phyloP scores from a whole-genome alignment of 805 yeast genomes.

The Teunomyces aglyptinius region DNA sequence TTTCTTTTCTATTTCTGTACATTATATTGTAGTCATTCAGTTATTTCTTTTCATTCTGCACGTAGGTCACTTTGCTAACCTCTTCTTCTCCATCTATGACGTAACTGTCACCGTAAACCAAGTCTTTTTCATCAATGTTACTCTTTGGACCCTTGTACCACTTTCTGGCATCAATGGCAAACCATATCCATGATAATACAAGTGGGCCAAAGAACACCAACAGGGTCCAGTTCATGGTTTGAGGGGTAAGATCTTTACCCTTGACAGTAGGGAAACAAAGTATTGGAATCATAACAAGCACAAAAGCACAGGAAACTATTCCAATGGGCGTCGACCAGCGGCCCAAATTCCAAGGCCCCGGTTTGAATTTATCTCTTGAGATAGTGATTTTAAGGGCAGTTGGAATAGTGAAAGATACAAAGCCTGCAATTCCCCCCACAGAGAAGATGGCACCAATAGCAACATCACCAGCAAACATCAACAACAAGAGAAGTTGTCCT shows the following conservation, averaged over 20 bases:
- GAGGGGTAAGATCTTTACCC: slow-evolving; percentile 38
- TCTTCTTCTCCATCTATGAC: slow-evolving; percentile 9
- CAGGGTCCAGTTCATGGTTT: slow-evolving; percentile 56
- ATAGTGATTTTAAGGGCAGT: slow-evolving; percentile 57
- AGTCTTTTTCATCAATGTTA: slow-evolving; percentile 41
- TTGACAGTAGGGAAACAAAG: slow-evolving; percentile 51
- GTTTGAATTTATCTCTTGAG: slow-evolving; percentile 50
- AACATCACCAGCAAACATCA: slow-evolving; percentile 61
- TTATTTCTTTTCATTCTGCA: background rate
- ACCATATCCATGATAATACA: slow-evolving; percentile 52
- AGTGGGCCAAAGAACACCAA: slow-evolving; percentile 62
- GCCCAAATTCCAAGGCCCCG: slow-evolving; percentile 71
- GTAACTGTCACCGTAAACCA: slow-evolving; percentile 22
- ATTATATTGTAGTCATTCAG: no score
- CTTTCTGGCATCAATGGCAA: slow-evolving; percentile 50
- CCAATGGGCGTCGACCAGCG: slow-evolving; percentile 49
- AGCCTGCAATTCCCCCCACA: slow-evolving; percentile 68
- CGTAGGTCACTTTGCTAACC: background rate
- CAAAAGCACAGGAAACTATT: slow-evolving; percentile 47
- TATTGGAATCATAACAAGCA: slow-evolving; percentile 55
- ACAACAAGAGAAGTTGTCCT: slow-evolving; percentile 54
- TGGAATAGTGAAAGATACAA: slow-evolving; percentile 66
- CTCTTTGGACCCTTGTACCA: slow-evolving; percentile 63
- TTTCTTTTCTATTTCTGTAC: no score
- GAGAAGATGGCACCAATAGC: slow-evolving; percentile 72